Conservation (phyloP, 768 basidiomycete genomes). For the Lentinus tigrinus region DNA sequence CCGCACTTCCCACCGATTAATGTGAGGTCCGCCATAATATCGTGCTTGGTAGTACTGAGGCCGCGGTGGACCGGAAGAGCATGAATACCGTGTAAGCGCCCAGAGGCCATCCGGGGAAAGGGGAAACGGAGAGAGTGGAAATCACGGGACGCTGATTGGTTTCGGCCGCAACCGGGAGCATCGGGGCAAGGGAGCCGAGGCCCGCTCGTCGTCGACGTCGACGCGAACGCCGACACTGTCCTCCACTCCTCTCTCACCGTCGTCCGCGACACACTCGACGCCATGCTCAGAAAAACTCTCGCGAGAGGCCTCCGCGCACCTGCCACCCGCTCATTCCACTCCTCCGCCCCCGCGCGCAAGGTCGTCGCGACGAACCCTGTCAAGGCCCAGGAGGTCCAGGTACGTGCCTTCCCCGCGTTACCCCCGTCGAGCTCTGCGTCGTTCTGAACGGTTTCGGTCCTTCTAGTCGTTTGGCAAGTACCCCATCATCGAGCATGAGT, state of each 20-base stretch:
- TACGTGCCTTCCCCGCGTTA: conserved; percentile 30
- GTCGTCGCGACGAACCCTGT: conserved; percentile 72
- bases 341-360: conserved; percentile 56
- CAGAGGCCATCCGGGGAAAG: not conserved
- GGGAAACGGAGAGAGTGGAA: conserved; percentile 6
- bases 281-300: conserved; percentile 68
- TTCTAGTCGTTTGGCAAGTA: conserved; percentile 87
- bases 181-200: conserved; percentile 12
- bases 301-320: conserved; percentile 49
- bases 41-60: too few relatives aligned
- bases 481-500: conserved; percentile 97
- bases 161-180: conserved; percentile 24
- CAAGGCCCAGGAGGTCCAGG: conserved; percentile 82
- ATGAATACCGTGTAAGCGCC: too few relatives aligned
- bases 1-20: too few relatives aligned
- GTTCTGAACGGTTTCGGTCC: conserved; percentile 31
- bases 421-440: conserved; percentile 2
- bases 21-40: too few relatives aligned
- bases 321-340: conserved; percentile 56
- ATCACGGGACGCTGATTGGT: conserved; percentile 23
- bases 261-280: conserved; percentile 15
- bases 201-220: conserved; percentile 12
- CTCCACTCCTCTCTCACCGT: conserved; percentile 4
- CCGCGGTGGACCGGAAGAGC: too few relatives aligned
- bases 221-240: not conserved